Base-by-base conservation (phyloP, 1,139 yeast genomes). In the Hemisphaericaspora xylofermentans region DNA sequence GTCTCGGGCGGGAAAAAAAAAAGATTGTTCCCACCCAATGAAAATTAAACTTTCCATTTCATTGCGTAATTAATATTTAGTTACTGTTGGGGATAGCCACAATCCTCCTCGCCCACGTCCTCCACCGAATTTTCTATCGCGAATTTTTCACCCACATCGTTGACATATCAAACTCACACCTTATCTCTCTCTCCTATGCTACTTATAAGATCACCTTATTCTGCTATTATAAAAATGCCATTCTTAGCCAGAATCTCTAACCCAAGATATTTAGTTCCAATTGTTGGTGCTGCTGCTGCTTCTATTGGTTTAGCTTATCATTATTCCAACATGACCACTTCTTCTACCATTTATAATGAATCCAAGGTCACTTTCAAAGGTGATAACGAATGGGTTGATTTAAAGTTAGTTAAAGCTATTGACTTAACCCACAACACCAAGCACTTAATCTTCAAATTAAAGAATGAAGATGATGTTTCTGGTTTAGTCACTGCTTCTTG, bases 401-500 rank as follows among this genome's bases (percentile, higher is more conserved):
- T 91, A 61, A 85, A 86, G 63, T 71, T 87, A 54, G 66, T 75
- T 57, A 73, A 79, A 48, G 62, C 78, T 43, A 71, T 73, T 55
- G 76, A 78, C 36, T 62, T 84, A 43, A 77, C 87, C 35, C 68
- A 72, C 40, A 82, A 87, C 70, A 73, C 87, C 56, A 84, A 81
- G 66, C 76, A 77, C 52, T 78, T 88, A 57, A 73, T 80, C 25
- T 89, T 93, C 57, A 83, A 80, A 47, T 77, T 91, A 53, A 88
- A 88, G 32, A 63, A 75, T 42, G 65, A 76, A 37, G 88, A 85
- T 54, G 79, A 82, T 44, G 80, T 73, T 30, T 76, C 89, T 35
- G 99, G 99, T 22, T 76, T 93, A 54, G 72, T 79, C 52, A 77
- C 84, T 44, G 96, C 98, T 33, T 87, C 95, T 32, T 80, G 84